Percentiles rank a stretch among this genome's conserved stretches.
These are phyloP conservation scores for Hypoxylon crocopeplum DNA, from an alignment of 495 filamentous ascomycete genomes.

Conservation along the genomic window DNA sequence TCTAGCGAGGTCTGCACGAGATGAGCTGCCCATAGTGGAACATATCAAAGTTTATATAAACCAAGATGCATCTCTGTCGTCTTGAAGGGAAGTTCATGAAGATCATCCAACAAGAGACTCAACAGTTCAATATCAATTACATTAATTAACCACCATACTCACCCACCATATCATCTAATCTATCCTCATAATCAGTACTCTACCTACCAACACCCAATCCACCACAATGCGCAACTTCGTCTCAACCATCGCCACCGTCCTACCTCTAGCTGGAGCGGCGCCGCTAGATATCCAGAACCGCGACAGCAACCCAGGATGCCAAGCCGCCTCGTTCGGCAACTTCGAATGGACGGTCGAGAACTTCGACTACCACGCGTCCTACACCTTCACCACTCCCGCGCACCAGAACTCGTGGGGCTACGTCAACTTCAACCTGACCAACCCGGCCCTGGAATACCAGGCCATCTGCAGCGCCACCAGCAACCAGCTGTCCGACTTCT, in stretches of 20 bases:
- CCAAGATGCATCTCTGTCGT: neutral
- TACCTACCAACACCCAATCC: constrained; percentile 2
- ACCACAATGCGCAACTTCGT: constrained; percentile 35
- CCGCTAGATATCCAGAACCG: constrained; percentile 16
- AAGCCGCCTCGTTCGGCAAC: constrained; percentile 39
- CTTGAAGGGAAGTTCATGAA: neutral
- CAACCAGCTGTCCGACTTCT: constrained; percentile 51
- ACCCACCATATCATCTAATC: constrained; percentile 1
- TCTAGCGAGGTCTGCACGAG: constrained; percentile 16
- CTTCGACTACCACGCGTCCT: constrained; percentile 50
- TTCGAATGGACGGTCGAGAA: constrained; percentile 45
- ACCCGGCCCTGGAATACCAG: constrained; percentile 45
- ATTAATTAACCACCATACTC: neutral
- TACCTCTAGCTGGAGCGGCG: constrained; percentile 31
- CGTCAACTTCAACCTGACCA: constrained; percentile 52
- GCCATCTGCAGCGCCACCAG: constrained; percentile 47
- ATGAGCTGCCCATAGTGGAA: constrained; percentile 20
- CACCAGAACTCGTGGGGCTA: constrained; percentile 53
- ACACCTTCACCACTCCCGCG: constrained; percentile 51
- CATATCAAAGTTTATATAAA: constrained; percentile 22
- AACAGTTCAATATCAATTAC: neutral
- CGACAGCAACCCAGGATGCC: constrained; percentile 37
- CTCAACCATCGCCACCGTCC: constrained; percentile 31
- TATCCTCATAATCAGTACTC: neutral
- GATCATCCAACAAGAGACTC: too few relatives aligned